Percentiles rank a stretch among this genome's conserved stretches.
Conservation (phyloP, 805 yeast species). For the Wickerhamomyces subpelliculosus region DNA sequence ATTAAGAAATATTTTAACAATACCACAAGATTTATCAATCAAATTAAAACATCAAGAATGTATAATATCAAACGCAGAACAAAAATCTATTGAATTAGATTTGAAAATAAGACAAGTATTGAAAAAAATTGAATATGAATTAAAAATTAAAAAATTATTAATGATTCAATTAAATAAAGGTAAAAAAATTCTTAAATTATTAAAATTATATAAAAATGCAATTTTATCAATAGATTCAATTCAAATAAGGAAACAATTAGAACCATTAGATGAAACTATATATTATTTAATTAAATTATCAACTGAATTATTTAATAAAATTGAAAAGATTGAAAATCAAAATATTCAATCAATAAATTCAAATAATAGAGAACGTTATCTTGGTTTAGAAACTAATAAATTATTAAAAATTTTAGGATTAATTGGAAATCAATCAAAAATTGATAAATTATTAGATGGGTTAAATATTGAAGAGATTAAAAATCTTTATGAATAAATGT, state of each 20-base stretch:
- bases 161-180: conserved; percentile 33
- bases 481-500: conserved; percentile 12
- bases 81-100: conserved; percentile 22
- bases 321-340: conserved; percentile 2
- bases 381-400: conserved; percentile 31
- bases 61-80: conserved; percentile 25
- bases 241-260: conserved; percentile 26
- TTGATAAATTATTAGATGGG: conserved; percentile 15
- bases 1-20: conserved; percentile 63
- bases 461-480: conserved; percentile 15
- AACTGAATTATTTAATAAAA: conserved; percentile 21
- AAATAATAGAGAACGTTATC: conserved; percentile 31
- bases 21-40: conserved; percentile 71
- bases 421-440: conserved; percentile 14
- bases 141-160: conserved; percentile 35
- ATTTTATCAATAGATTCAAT: conserved; percentile 21
- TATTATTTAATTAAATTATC: conserved; percentile 38
- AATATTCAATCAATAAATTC: conserved; percentile 18
- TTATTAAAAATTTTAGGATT: conserved; percentile 22
- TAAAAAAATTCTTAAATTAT: conserved; percentile 25
- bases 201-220: conserved; percentile 26
- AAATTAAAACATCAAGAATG: conserved; percentile 62
- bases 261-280: conserved; percentile 42
- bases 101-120: conserved; percentile 26
- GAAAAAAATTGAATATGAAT: conserved; percentile 35